Evolutionary conservation across 2,329 filamentous ascomycete genomes (phyloP).

Genomic region (Acrocalymma vagum): DNA sequence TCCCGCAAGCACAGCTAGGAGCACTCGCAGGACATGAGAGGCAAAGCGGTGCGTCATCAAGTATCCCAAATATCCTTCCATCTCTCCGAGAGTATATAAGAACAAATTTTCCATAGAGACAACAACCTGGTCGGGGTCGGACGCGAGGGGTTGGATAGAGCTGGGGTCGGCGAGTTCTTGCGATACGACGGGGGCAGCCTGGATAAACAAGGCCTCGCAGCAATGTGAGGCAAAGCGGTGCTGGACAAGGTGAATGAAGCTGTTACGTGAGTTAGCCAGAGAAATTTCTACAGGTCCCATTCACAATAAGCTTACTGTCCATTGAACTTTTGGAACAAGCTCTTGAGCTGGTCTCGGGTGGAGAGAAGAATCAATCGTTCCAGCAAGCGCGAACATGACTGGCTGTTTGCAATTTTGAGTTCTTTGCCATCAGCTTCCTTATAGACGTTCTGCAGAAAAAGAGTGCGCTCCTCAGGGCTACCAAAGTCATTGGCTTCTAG

Average conservation of each 20-base stretch:
- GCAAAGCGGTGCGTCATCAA: constrained; percentile 89
- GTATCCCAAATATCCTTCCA: constrained; percentile 84
- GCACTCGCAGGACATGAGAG: constrained; percentile 86
- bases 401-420: constrained; percentile 93
- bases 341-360: constrained; percentile 81
- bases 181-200: constrained; percentile 80
- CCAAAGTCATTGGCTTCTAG: constrained; percentile 90
- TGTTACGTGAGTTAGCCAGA: constrained; percentile 40
- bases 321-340: constrained; percentile 83
- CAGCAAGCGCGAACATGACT: constrained; percentile 92
- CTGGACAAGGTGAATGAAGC: constrained; percentile 86
- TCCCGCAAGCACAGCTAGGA: constrained; percentile 86
- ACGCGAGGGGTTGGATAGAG: constrained; percentile 53
- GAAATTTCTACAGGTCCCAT: too few species aligned
- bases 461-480: constrained; percentile 66
- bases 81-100: constrained; percentile 81
- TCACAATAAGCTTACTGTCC: constrained; percentile 72
- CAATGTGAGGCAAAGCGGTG: constrained; percentile 98
- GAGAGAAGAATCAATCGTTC: constrained; percentile 89
- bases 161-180: constrained; percentile 69
- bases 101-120: constrained; percentile 85
- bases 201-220: constrained; percentile 90
- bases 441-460: constrained; percentile 79
- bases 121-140: constrained; percentile 59
- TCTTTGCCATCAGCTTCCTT: constrained; percentile 90